Percentiles rank a stretch among this genome's conserved stretches.
These are phyloP conservation scores for Phytophthora cryptogea DNA, from an alignment of 352 stramenopile species.

Conservation along the genomic window DNA sequence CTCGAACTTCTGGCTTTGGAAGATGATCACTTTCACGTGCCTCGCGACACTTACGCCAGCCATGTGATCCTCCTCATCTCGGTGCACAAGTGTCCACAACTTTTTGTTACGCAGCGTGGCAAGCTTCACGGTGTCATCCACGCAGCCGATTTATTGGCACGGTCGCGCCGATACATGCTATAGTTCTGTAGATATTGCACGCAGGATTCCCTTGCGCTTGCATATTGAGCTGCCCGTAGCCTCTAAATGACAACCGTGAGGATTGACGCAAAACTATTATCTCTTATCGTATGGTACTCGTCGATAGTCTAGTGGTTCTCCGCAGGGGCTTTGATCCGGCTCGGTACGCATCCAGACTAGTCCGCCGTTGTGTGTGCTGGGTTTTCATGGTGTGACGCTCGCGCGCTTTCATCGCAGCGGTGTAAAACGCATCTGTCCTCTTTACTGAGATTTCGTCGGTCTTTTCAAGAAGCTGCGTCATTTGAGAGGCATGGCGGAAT, in stretches of 20 bases:
- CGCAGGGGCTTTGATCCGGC: constrained; percentile 3
- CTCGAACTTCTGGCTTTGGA: constrained; percentile 69
- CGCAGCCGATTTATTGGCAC: constrained; percentile 65
- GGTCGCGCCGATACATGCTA: constrained; percentile 63
- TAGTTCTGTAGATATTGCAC: constrained; percentile 19
- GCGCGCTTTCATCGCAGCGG: constrained; percentile 67
- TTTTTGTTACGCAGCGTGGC: constrained; percentile 76
- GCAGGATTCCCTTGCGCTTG: constrained; percentile 11
- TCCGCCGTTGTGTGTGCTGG: constrained; percentile 12
- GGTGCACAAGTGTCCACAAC: constrained; percentile 73
- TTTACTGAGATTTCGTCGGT: constrained; percentile 37
- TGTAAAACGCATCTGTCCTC: constrained; percentile 65
- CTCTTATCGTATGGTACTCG: constrained; percentile 29
- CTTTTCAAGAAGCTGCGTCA: constrained; percentile 46
- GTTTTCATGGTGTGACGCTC: constrained; percentile 29
- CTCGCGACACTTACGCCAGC: constrained; percentile 66
- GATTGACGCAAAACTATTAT: constrained; percentile 18
- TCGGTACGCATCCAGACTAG: constrained; percentile 22
- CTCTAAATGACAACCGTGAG: constrained; percentile 27
- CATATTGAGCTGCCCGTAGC: constrained; percentile 9
- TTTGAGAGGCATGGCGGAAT: constrained; percentile 51
- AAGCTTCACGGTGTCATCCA: constrained; percentile 78
- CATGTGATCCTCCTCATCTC: constrained; percentile 82
- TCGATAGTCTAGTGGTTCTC: constrained; percentile 19
- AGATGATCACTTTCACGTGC: constrained; percentile 68